These are phyloP conservation scores for Chlamydomonas schloesseri DNA, from an alignment of 139 green algal species.

Conservation along the genomic window DNA sequence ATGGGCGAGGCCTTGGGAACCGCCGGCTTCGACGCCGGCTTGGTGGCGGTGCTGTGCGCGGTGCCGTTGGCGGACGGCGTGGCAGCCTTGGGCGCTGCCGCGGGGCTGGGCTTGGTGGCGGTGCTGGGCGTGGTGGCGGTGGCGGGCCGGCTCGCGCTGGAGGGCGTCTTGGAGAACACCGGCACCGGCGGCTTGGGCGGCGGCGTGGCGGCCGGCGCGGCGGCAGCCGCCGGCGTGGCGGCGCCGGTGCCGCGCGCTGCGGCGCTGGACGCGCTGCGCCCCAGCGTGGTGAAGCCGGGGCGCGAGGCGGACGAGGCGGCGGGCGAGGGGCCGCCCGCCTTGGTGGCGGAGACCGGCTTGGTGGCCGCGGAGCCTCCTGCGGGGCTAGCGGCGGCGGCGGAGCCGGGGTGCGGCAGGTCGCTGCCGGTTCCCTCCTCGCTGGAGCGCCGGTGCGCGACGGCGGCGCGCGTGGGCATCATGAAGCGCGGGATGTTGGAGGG, in stretches of 20 bases:
- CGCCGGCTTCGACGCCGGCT: background rate
- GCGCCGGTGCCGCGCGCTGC: too few relatives aligned
- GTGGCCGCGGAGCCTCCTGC: background rate
- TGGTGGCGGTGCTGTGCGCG: background rate
- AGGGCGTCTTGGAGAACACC: too few relatives aligned
- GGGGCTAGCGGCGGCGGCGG: background rate
- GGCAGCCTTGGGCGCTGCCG: background rate
- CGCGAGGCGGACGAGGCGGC: too few relatives aligned
- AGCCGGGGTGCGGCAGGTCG: background rate
- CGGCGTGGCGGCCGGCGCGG: too few relatives aligned
- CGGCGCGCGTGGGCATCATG: conserved; percentile 30
- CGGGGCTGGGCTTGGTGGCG: background rate
- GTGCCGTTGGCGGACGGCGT: background rate
- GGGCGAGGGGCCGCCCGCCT: background rate
- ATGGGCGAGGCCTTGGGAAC: background rate
- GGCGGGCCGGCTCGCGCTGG: background rate
- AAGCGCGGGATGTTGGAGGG: conserved; percentile 13
- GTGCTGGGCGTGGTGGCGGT: background rate
- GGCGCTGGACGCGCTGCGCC: too few relatives aligned
- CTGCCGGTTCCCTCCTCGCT: conserved; percentile 18
- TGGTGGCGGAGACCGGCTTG: background rate
- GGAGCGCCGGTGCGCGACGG: conserved; percentile 17
- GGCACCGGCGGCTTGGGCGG: too few relatives aligned
- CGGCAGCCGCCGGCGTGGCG: too few relatives aligned
- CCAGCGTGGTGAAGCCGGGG: too few relatives aligned